Evolutionary conservation across 148 eudicot species (phyloP).

Genomic region (Gaultheria prostrata): DNA sequence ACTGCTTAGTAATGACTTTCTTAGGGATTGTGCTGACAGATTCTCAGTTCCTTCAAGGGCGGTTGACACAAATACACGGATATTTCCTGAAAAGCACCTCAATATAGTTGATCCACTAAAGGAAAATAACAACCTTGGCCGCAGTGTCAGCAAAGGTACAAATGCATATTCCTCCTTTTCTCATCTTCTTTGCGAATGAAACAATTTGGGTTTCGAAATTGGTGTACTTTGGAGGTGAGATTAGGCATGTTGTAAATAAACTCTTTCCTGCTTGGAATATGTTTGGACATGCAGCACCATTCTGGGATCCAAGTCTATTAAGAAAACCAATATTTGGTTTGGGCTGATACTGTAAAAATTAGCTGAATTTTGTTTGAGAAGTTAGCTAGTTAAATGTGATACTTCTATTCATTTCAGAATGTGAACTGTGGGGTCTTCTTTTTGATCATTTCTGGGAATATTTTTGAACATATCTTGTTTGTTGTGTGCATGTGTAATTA

Average conservation of each 20-base stretch:
- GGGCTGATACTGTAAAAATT: background rate
- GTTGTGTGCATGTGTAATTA: background rate
- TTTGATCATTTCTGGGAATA: background rate
- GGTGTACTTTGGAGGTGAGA: background rate
- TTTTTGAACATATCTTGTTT: background rate
- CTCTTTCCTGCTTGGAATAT: background rate
- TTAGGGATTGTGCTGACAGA: conserved; percentile 51
- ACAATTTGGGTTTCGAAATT: background rate
- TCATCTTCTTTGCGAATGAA: background rate
- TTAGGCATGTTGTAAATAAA: background rate
- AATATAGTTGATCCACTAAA: conserved; percentile 92
- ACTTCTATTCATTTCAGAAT: background rate
- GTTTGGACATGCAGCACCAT: background rate
- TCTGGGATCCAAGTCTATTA: background rate
- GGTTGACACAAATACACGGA: conserved; percentile 38
- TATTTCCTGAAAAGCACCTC: conserved; percentile 61
- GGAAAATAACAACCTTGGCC: conserved; percentile 89
- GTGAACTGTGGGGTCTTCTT: background rate
- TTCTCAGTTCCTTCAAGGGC: conserved; percentile 71
- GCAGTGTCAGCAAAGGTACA: conserved; percentile 92
- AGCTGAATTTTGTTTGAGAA: conserved; percentile 5
- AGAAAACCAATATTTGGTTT: background rate
- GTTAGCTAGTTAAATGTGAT: background rate
- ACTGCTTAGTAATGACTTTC: conserved; percentile 59
- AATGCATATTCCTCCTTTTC: background rate